These are phyloP conservation scores for Saccharomycopsis hybrid DNA, from an alignment of 1,139 yeast genomes.

Conservation along the genomic window DNA sequence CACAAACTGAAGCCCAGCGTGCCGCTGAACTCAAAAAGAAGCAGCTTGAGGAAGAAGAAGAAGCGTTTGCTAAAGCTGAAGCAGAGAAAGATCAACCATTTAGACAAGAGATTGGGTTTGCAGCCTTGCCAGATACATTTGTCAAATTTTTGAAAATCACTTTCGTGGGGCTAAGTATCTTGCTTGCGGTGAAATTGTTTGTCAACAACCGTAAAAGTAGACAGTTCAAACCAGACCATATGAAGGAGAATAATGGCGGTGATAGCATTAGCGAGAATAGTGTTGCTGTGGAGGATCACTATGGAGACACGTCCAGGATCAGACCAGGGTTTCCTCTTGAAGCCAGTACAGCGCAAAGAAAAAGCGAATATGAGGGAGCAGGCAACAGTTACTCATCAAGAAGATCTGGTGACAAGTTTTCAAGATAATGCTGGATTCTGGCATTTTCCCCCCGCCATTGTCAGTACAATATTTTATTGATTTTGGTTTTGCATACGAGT, in stretches of 20 bases:
- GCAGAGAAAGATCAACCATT: neutral
- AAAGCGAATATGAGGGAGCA: constrained; percentile 60
- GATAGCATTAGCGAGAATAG: neutral
- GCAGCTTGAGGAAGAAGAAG: neutral
- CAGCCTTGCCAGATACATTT: constrained; percentile 17
- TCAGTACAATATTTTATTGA: too few species aligned
- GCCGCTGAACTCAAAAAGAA: constrained; percentile 3
- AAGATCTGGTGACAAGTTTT: constrained; percentile 20
- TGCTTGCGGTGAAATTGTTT: constrained; percentile 15
- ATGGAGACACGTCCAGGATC: constrained; percentile 9
- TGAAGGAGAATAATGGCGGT: neutral
- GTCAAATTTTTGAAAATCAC: constrained; percentile 17
- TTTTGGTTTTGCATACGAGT: too few species aligned
- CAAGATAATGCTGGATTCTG: neutral
- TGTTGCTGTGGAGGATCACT: neutral
- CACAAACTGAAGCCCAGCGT: constrained; percentile 2
- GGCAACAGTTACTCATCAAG: constrained; percentile 44
- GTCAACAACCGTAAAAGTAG: constrained; percentile 15
- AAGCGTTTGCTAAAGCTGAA: neutral
- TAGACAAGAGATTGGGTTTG: constrained; percentile 11
- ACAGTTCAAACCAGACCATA: constrained; percentile 1
- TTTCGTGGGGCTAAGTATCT: constrained; percentile 13
- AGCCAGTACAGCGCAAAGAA: constrained; percentile 31
- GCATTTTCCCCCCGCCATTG: too few species aligned
- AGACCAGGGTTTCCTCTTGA: constrained; percentile 20